These are phyloP conservation scores for Ganoderma meredithae DNA, from an alignment of 1,284 basidiomycete species.

Conservation along the genomic window DNA sequence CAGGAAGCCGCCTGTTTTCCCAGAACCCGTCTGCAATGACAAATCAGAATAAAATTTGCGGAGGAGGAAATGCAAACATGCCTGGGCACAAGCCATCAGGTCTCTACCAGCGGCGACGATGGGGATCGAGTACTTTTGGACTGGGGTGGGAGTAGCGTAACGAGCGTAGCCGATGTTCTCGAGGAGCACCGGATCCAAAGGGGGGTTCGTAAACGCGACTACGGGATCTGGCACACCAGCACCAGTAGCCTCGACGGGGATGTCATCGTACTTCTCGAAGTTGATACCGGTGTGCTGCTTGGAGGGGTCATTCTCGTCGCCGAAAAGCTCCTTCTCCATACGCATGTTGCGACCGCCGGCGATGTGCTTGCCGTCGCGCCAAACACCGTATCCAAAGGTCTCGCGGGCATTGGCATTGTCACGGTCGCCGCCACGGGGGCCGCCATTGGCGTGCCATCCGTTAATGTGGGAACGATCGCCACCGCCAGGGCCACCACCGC, in stretches of 20 bases:
- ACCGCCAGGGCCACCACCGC: conserved; percentile 49
- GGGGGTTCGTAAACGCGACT: conserved; percentile 86
- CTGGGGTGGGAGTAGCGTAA: conserved; percentile 96
- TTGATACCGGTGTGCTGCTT: conserved; percentile 98
- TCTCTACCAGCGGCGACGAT: conserved; percentile 93
- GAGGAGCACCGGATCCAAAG: conserved; percentile 91
- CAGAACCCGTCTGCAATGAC: conserved; percentile 88
- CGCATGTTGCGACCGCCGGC: conserved; percentile 84
- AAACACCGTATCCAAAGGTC: conserved; percentile 77
- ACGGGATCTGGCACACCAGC: conserved; percentile 95
- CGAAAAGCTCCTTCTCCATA: conserved; percentile 96
- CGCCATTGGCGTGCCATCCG: conserved; percentile 43
- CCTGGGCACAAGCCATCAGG: conserved; percentile 99
- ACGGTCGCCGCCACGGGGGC: conserved; percentile 43
- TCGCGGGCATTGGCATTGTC: conserved; percentile 55
- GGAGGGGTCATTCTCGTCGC: conserved; percentile 84
- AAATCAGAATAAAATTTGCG: conserved; percentile 32
- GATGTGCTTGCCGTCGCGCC: conserved; percentile 92
- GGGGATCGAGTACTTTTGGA: conserved; percentile 99
- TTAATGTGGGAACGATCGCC: conserved; percentile 48
- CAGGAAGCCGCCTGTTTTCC: conserved; percentile 98
- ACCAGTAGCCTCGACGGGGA: conserved; percentile 98
- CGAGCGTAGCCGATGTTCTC: conserved; percentile 95
- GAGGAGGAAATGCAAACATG: conserved; percentile 43
- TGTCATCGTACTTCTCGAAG: conserved; percentile 99